phyloP scores from a whole-genome alignment of 148 eudicot genomes.

The Amaranthus palmeri region DNA sequence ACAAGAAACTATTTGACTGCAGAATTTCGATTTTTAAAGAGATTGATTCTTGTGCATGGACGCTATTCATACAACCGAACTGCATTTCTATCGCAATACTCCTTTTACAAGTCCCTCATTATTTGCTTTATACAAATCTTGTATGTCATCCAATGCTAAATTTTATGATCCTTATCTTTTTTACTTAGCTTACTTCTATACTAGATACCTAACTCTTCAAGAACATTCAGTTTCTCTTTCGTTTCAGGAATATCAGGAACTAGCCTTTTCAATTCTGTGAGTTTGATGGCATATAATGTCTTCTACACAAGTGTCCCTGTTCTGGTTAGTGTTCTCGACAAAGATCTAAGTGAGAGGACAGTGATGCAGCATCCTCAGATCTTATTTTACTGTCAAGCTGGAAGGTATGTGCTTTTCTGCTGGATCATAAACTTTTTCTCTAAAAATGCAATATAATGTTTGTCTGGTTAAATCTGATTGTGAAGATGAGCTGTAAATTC shows the following conservation, averaged over 20 bases:
- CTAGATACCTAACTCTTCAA: conserved; percentile 36
- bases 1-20: conserved; percentile 28
- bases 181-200: neutral
- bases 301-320: conserved; percentile 99
- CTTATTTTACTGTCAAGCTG: conserved; percentile 93
- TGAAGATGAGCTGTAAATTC: neutral
- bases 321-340: conserved; percentile 83
- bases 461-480: no score
- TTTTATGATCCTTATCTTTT: neutral
- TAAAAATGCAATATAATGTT: neutral
- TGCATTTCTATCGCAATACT: conserved; percentile 93
- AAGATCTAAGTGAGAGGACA: conserved; percentile 87
- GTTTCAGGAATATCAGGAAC: conserved; percentile 98
- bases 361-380: conserved; percentile 99
- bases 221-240: conserved; percentile 73
- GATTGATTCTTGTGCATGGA: conserved; percentile 96
- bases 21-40: conserved; percentile 87
- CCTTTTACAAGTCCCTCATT: conserved; percentile 87
- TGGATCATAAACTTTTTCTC: neutral
- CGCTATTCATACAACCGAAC: conserved; percentile 97
- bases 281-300: conserved; percentile 97
- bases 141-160: conserved; percentile 39
- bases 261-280: conserved; percentile 95
- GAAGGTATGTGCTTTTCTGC: conserved; percentile 48
- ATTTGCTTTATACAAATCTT: conserved; percentile 96